Base-by-base conservation (phyloP, 2,329 filamentous ascomycete species). In the Trichoderma koningii region DNA sequence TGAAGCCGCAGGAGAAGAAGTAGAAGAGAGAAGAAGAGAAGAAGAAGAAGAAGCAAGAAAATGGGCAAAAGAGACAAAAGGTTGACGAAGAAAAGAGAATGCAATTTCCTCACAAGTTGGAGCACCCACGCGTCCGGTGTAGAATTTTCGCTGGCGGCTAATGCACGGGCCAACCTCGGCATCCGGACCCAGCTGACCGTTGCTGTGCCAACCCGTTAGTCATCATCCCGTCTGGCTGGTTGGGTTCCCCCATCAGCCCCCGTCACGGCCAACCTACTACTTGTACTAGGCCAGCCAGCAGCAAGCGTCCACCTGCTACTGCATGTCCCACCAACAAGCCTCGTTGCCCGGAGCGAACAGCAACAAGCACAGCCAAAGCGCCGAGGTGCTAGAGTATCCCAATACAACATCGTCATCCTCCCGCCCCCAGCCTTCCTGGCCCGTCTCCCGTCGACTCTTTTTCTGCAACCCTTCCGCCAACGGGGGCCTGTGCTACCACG, bases 191-290 rank as follows among this genome's bases (percentile, higher is more conserved):
- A 64, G 51, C 61, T 23, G 3, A 23, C 21, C 57, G 76, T 77
- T 77, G 76, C 75, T 71, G 56, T 50, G 75, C 70, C 76, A 77
- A 77, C 76, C 68, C 68, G 73, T 72, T 71, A 73, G 73, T 70
- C 69, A 69, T 64, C 66, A 69, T 64, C 66, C 38, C 56, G 7
- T 7, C 5, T 30, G 28, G 28, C 28, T 38, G 1, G 7, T 69
- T 68, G 69, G 66, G 55, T 42, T 50, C 67, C 68, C 65, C 61
- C 45, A 44, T 61, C 34, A 50, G 47, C 56, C 41, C 52, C 48
- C 41, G 55, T 44, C 44, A 30, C 47, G 55, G 21, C 21, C 21
- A 23, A 23, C 21, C 21, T 23, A 23, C 21, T 23, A 23, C 21
- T 23, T 23, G 21, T 23, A 23, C 21, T 23, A 38, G 34, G 34